Evolutionary conservation across 306 rosid species (phyloP).

Genomic region (Cucurbita moschata): DNA sequence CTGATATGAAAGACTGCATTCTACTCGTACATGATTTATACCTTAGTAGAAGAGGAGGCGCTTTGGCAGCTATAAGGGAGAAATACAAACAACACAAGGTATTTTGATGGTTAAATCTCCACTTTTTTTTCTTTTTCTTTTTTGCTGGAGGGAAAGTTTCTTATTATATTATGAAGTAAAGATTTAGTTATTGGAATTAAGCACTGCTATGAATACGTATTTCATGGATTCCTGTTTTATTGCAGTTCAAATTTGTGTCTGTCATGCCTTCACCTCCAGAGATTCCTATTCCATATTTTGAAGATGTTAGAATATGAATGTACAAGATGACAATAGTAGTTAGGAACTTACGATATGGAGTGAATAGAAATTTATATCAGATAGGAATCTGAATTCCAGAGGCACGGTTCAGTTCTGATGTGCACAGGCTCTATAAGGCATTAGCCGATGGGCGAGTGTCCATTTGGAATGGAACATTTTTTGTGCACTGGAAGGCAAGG

Average conservation of each 20-base stretch:
- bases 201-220: neutral
- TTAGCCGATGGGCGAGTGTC: neutral
- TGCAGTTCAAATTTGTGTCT: conserved; percentile 68
- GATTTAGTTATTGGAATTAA: neutral
- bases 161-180: neutral
- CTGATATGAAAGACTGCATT: conserved; percentile 54
- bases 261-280: conserved; percentile 53
- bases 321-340: neutral
- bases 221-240: neutral
- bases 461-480: conserved; percentile 3
- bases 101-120: neutral
- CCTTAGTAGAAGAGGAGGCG: conserved; percentile 52
- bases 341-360: conserved; percentile 1
- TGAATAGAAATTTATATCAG: conserved; percentile 2
- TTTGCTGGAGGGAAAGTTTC: neutral
- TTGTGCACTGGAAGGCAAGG: conserved; percentile 1
- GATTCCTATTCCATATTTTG: conserved; percentile 47
- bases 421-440: neutral
- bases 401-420: neutral
- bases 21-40: conserved; percentile 55
- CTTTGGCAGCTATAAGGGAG: conserved; percentile 52
- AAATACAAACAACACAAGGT: conserved; percentile 90
- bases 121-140: neutral
- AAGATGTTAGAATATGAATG: conserved; percentile 12
- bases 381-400: conserved; percentile 6